Conservation (phyloP, 805 yeast species). For the Metschnikowia reukaufii region DNA sequence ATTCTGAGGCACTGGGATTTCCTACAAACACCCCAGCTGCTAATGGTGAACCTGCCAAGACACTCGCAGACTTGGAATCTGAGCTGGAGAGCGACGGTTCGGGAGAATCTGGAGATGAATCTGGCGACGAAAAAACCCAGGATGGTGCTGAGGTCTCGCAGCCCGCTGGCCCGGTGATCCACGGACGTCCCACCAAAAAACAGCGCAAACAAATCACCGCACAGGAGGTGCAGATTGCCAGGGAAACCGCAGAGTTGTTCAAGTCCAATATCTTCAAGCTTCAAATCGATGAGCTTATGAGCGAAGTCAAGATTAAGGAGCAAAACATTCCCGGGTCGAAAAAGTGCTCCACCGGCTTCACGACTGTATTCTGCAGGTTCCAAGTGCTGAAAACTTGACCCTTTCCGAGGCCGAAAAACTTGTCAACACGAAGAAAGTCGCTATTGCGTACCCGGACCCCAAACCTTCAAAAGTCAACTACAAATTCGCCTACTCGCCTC, state of each 20-base stretch:
- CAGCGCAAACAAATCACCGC: conserved; percentile 51
- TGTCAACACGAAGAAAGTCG: conserved; percentile 51
- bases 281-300: conserved; percentile 87
- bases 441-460: conserved; percentile 89
- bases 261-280: conserved; percentile 93
- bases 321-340: conserved; percentile 65
- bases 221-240: conserved; percentile 85
- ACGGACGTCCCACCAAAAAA: conserved; percentile 32
- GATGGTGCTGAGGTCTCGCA: conserved; percentile 4
- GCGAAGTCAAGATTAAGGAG: conserved; percentile 76
- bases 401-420: conserved; percentile 59
- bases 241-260: conserved; percentile 92
- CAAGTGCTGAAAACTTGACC: conserved; percentile 47
- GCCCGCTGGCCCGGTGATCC: conserved; percentile 5
- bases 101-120: conserved; percentile 7
- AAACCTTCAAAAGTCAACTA: conserved; percentile 74
- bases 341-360: conserved; percentile 73
- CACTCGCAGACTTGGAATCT: conserved; percentile 8
- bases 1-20: not conserved
- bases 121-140: conserved; percentile 14
- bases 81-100: conserved; percentile 8
- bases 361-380: conserved; percentile 63
- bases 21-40: not conserved
- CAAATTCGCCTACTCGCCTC: conserved; percentile 66
- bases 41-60: not conserved